A percentile compares a stretch with the other conserved stretches of the same genome.
These are phyloP conservation scores for Macrophomina phaseolina DNA, from an alignment of 2,329 filamentous ascomycete species.

Conservation along the genomic window DNA sequence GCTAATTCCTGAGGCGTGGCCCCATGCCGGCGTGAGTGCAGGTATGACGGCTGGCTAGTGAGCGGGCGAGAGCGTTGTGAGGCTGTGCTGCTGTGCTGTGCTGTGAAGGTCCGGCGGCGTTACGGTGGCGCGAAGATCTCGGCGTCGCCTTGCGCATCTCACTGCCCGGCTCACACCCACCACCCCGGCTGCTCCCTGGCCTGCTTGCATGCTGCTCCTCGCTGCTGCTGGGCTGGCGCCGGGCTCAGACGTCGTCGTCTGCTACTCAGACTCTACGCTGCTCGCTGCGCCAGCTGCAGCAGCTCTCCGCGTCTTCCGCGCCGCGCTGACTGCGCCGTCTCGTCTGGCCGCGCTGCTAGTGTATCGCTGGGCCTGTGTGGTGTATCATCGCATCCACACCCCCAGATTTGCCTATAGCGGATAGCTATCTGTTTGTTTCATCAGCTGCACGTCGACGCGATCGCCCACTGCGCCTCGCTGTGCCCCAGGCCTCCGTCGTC, in stretches of 20 bases:
- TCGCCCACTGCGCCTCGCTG: constrained; percentile 25
- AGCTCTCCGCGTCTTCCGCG: constrained; percentile 9
- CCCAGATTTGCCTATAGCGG: constrained; percentile 26
- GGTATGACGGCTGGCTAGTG: constrained; percentile 3
- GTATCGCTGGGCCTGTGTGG: constrained; percentile 21
- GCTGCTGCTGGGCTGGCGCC: background rate
- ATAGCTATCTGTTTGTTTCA: constrained; percentile 29
- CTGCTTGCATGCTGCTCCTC: background rate
- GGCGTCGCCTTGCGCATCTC: constrained; percentile 25
- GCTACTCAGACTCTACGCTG: background rate
- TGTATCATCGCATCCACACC: background rate
- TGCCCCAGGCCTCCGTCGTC: constrained; percentile 10
- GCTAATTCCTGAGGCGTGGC: background rate
- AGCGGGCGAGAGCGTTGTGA: constrained; percentile 11
- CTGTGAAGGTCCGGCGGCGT: background rate
- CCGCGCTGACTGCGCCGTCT: constrained; percentile 14
- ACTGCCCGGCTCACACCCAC: background rate
- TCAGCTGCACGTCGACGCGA: constrained; percentile 24
- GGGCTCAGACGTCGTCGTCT: background rate
- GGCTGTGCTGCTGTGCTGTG: constrained; percentile 24
- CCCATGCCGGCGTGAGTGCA: constrained; percentile 9
- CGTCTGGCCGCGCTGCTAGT: constrained; percentile 17
- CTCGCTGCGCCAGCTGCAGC: background rate
- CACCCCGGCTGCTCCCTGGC: background rate
- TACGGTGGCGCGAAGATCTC: constrained; percentile 28